Evolutionary conservation across 1,284 basidiomycete species (phyloP).

Genomic region (Trichosporon inkin): DNA sequence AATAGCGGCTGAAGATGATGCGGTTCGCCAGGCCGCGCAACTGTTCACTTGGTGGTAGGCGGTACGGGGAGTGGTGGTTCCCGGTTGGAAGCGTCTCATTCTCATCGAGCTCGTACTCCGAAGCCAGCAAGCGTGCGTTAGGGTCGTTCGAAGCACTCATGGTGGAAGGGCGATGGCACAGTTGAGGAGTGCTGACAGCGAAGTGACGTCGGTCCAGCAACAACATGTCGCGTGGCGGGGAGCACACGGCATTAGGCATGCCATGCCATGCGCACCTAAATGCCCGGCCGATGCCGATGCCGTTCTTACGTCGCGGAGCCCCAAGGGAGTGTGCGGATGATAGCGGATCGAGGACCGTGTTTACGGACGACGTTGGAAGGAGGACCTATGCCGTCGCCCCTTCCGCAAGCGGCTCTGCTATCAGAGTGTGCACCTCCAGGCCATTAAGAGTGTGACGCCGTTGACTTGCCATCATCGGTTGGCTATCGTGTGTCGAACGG

Average conservation of each 20-base stretch:
- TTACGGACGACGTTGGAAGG: background rate
- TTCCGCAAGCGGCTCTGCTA: background rate
- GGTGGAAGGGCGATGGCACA: background rate
- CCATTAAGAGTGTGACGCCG: too few relatives aligned
- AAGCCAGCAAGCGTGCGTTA: constrained; percentile 10
- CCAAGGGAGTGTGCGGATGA: background rate
- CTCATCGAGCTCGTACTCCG: constrained; percentile 30
- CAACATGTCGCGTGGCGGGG: background rate
- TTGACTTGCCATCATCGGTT: too few relatives aligned
- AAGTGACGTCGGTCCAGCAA: too few relatives aligned
- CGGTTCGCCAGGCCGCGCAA: constrained; percentile 49
- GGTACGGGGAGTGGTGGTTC: constrained; percentile 37
- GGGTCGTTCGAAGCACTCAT: constrained; percentile 10
- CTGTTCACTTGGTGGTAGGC: constrained; percentile 43
- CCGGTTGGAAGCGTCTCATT: constrained; percentile 1
- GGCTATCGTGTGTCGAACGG: too few relatives aligned
- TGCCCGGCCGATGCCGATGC: too few relatives aligned
- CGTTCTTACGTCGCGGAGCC: background rate
- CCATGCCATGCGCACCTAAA: background rate
- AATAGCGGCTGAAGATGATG: constrained; percentile 49
- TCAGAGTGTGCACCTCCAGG: too few relatives aligned
- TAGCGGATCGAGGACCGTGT: background rate
- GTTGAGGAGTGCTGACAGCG: background rate
- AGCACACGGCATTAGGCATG: background rate
- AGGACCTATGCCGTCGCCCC: background rate